Percentiles rank a stretch among this genome's conserved stretches.
phyloP scores from a whole-genome alignment of 2,329 filamentous ascomycete genomes.

The Aureobasidium subglaciale region DNA sequence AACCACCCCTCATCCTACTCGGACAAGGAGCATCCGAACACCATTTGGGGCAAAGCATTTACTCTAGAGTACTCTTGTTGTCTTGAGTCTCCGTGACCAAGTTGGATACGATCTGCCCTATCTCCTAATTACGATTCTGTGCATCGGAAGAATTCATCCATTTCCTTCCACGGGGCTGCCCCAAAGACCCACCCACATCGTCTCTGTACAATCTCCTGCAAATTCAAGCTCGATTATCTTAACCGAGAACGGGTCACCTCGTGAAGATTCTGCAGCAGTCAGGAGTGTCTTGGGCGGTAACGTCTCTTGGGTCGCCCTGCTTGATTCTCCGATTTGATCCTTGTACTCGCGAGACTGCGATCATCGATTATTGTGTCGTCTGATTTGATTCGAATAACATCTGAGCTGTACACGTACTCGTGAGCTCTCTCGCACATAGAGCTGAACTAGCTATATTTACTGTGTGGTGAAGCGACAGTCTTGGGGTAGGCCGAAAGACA shows the following conservation, averaged over 20 bases:
- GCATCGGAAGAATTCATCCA: slow-evolving; percentile 3
- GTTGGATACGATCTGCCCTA: neutral
- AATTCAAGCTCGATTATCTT: neutral
- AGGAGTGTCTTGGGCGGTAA: neutral
- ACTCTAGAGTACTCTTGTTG: too few relatives aligned
- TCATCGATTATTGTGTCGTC: neutral
- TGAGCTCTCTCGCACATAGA: too few relatives aligned
- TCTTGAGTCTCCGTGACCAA: neutral
- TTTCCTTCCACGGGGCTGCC: neutral
- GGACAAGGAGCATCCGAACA: neutral
- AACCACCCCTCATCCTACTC: neutral
- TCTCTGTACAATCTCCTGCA: neutral
- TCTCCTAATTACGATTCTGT: neutral
- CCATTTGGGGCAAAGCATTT: too few relatives aligned
- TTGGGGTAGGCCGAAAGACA: too few relatives aligned
- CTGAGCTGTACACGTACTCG: too few relatives aligned
- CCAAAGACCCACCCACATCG: neutral
- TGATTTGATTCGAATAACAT: neutral
- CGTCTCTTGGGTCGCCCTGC: neutral
- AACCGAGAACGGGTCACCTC: neutral
- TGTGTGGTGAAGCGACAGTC: too few relatives aligned
- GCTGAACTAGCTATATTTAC: too few relatives aligned
- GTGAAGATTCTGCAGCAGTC: neutral
- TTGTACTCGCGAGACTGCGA: neutral
- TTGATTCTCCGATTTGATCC: neutral